Evolutionary conservation across 805 yeast species (phyloP).

Genomic region (Teunomyces aglyptinius): DNA sequence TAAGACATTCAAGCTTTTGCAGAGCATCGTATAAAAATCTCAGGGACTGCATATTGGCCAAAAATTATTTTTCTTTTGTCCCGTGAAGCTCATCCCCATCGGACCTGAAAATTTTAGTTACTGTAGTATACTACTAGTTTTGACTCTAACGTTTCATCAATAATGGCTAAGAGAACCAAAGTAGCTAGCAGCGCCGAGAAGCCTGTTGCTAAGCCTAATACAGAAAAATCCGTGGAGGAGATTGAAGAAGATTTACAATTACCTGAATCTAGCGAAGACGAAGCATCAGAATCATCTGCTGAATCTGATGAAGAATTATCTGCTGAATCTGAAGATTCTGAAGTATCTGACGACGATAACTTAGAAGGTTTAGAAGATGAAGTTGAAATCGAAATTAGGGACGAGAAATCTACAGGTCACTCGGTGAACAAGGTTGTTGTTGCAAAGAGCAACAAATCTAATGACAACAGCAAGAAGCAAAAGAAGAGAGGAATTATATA

Average conservation of each 20-base stretch:
- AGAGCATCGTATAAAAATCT: not conserved
- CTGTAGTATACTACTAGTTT: not conserved
- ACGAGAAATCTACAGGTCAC: conserved; percentile 20
- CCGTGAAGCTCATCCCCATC: conserved; percentile 7
- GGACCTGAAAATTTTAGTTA: conserved; percentile 6
- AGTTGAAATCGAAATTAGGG: conserved; percentile 19
- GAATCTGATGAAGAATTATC: conserved; percentile 25
- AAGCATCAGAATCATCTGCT: conserved; percentile 17
- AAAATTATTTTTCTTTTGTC: not conserved
- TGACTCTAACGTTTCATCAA: not conserved
- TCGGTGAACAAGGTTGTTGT: conserved; percentile 17
- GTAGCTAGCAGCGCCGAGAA: conserved; percentile 6
- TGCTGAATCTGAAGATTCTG: conserved; percentile 16
- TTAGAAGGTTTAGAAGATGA: conserved; percentile 25
- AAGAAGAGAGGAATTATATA: conserved; percentile 66
- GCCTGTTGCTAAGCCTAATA: conserved; percentile 13
- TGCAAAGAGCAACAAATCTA: conserved; percentile 11
- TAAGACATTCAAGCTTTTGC: conserved; percentile 31
- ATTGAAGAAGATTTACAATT: conserved; percentile 20
- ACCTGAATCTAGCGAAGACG: conserved; percentile 15
- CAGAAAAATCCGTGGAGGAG: conserved; percentile 20
- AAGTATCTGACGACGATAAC: conserved; percentile 12
- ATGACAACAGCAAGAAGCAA: conserved; percentile 18
- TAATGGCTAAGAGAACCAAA: conserved; percentile 6
- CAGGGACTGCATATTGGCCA: conserved; percentile 1